Evolutionary conservation across 495 filamentous ascomycete species (phyloP), one percentile per base, ranked within the genome.

Genomic region (Xanthoparmelia taractica): DNA sequence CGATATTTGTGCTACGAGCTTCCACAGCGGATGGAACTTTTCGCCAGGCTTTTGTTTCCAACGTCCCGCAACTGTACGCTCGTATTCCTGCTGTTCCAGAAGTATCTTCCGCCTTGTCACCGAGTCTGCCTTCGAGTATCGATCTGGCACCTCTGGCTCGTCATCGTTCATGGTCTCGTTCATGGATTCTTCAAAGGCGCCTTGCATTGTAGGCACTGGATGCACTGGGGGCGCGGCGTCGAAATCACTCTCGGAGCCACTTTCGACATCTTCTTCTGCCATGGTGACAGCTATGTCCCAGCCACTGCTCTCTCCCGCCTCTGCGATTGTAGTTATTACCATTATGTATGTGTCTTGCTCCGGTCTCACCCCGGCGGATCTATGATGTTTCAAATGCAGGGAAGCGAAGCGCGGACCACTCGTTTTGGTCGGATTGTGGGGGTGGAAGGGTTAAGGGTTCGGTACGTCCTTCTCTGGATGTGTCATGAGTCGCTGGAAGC

Each of bases 181-280:
- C 59, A 98, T 87, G 4, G 92, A 96, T 74, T 98, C 94, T 70
- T 93, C 88, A 70, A 97, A 97, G 56, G 94, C 90, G 57, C 84
- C 89, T 70, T 97, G 94, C 80, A 98, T 88, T 58, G 84, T 83
- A 20, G 85, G 74, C 61, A 98, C 88, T 3, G 94, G 94, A 74
- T 96, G 91, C 23, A 78, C 71, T 12, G 89, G 88, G 17, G 79
- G 78, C 27, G 77, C 67, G 48, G 70, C 60, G 38, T 75, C 68
- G 58, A 66, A 55, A 23, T 68, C 68, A 65, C 65, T 64, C 34
- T 69, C 67, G 34, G 69, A 67, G n/a, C 55, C 63, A 60, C 59
- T 65, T 29, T 69, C 69, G n/a, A 67, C 48, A 57, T 70, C 68
- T 61, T 63, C 65, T 56, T 65, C 69, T 37, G 69, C 69, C 69